Evolutionary conservation across 169 alveolate species (phyloP), one percentile per base, ranked within the genome.

Genomic region (Plasmodium billcollinsi): DNA sequence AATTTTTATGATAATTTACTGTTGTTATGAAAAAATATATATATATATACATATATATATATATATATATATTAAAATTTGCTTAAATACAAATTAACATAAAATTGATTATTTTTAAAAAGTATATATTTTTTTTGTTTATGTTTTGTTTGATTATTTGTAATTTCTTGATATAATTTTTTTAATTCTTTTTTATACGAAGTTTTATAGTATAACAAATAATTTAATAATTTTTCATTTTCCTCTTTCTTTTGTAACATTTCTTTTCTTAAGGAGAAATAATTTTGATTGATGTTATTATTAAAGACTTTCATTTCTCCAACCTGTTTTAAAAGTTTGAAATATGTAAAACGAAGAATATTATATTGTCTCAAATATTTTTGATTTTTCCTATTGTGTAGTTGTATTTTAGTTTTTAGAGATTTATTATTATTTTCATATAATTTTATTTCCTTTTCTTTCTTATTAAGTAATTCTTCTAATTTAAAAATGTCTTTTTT

Each of bases 221-320:
- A 56, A 43, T 83, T 49, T 7, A 83, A 74, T 15, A 83, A 75
- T 20, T 83, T 83, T 83, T 83, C 74, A 83, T 83, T 83, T 83
- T 83, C 85, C 0, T 69, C 43, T 83, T 83, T 83, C n/a, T 69
- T 83, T 73, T 61, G 50, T 29, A 69, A 14, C 11, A 83, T 39
- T 56, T 69, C 78, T 24, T 58, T 83, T 83, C 91, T 67, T 63
- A 83, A 21, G 11, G 72, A 8, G 20, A 83, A 83, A 47, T 69
- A 83, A 21, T 83, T 73, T 26, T 69, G 56, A 47, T 83, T 43
- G 3, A 69, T 56, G 3, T 29, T 39, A 29, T 24, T 83, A 20
- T 69, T 83, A 14, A 50, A 67, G 26, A 14, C 56, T 83, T 83
- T 83, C 26, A 83, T 72, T 83, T 67, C 85, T 49, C 59, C 59